Conservation (phyloP, 108 stramenopile species). For the Bacterosira constricta region DNA sequence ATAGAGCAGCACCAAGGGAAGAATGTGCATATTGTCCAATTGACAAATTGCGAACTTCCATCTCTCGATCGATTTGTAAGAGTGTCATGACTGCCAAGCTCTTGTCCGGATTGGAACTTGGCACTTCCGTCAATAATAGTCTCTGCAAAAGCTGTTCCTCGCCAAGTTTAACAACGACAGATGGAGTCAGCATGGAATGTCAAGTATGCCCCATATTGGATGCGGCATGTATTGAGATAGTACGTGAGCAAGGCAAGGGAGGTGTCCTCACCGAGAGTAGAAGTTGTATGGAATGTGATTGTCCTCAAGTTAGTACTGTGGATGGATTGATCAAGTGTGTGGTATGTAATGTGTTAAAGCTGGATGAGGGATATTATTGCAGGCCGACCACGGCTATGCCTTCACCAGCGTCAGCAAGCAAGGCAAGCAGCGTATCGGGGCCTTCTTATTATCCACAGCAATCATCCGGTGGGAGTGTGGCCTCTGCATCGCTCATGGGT, state of each 20-base stretch:
- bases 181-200: conserved; percentile 15
- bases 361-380: neutral
- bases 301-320: neutral
- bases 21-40: conserved; percentile 46
- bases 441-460: too few relatives aligned
- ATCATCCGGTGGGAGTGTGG: too few relatives aligned
- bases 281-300: conserved; percentile 24
- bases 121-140: too few relatives aligned
- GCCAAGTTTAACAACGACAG: conserved; percentile 18
- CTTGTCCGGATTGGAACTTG: conserved; percentile 16
- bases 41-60: conserved; percentile 14
- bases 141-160: conserved; percentile 27
- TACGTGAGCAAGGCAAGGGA: conserved; percentile 16
- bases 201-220: conserved; percentile 36
- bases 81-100: conserved; percentile 14
- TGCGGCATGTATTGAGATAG: conserved; percentile 24
- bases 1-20: too few relatives aligned
- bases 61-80: conserved; percentile 15
- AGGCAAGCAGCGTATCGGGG: neutral
- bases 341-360: conserved; percentile 11
- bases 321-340: conserved; percentile 20
- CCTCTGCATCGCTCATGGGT: neutral
- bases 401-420: neutral
- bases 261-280: conserved; percentile 1
- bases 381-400: conserved; percentile 5